Base-by-base conservation (phyloP, 2,329 filamentous ascomycete genomes). In the Harringtonia aguacate region DNA sequence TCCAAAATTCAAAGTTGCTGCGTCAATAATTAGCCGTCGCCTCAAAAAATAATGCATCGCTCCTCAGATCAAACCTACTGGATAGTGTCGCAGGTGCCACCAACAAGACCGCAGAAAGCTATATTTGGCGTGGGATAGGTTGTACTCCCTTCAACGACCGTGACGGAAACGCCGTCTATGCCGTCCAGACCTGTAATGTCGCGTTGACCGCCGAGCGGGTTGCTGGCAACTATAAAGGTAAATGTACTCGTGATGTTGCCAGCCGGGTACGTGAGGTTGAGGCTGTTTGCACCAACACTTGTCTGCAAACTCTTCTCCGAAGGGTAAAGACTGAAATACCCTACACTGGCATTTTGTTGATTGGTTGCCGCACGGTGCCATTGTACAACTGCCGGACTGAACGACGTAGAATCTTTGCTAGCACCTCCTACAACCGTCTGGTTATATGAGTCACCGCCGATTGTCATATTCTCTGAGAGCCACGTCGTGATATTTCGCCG, bases 341-440 rank as follows among this genome's bases (percentile, higher is more conserved):
- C 56, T 39, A 65, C 62, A 18, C 53, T 51, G 5, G 61, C 64
- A 5, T 63, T 8, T 15, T 24, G 27, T 21, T 24, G 28, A 6
- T n/a, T 2, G 3, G 34, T 34, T 8, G 27, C 65, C 15, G 63
- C 55, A 14, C 49, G 47, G 15, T 10, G 18, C 78, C 77, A 81
- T 52, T 81, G 77, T 0, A 75, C 66, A 7, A 81, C 70, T 0
- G 73, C 72, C 0, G 77, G 77, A 46, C 73, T 79, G 56, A 77
- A 81, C 0, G 70, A 67, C 8, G 56, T 63, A 6, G 67, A 66
- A 36, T 70, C 73, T 41, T 65, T 64, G 1, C 67, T 63, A 6
- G 72, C 69, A 0, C 77, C 78, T 10, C 77, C 77, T 7, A 79
- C 56, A 2, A 68, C 66, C 35, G 65, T 70, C 55, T 80, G 69